A percentile compares a stretch with the other conserved stretches of the same genome.
phyloP scores from a whole-genome alignment of 345 rosid genomes.

The Angophora floribunda region DNA sequence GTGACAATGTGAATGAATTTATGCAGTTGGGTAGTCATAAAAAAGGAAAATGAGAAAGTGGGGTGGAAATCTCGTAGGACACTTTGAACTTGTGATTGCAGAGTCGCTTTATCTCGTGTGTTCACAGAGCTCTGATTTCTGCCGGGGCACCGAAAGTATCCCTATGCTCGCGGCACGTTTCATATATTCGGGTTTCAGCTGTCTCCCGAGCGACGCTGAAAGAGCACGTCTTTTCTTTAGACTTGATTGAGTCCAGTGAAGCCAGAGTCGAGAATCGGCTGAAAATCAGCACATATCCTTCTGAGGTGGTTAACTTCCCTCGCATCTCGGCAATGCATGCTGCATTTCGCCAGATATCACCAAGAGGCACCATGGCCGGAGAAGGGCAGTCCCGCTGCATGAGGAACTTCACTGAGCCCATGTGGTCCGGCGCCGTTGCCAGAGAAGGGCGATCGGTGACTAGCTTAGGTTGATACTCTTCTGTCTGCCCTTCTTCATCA shows the following conservation, averaged over 20 bases:
- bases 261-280: background rate
- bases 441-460: background rate
- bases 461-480: no score
- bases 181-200: background rate
- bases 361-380: background rate
- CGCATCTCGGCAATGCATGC: background rate
- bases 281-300: background rate
- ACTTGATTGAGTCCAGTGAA: background rate
- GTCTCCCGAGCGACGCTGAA: background rate
- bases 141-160: background rate
- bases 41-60: background rate
- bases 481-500: background rate
- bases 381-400: background rate
- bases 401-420: background rate
- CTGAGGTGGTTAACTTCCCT: background rate
- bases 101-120: background rate
- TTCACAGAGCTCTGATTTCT: background rate
- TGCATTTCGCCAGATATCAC: background rate
- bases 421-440: background rate
- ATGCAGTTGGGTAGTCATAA: background rate
- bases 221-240: background rate
- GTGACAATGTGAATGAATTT: background rate
- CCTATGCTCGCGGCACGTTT: background rate
- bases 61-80: background rate
- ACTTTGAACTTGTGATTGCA: background rate